Percentiles rank a stretch among this genome's conserved stretches.
Conservation (phyloP, 2,329 filamentous ascomycete genomes). For the Neonectria magnoliae region DNA sequence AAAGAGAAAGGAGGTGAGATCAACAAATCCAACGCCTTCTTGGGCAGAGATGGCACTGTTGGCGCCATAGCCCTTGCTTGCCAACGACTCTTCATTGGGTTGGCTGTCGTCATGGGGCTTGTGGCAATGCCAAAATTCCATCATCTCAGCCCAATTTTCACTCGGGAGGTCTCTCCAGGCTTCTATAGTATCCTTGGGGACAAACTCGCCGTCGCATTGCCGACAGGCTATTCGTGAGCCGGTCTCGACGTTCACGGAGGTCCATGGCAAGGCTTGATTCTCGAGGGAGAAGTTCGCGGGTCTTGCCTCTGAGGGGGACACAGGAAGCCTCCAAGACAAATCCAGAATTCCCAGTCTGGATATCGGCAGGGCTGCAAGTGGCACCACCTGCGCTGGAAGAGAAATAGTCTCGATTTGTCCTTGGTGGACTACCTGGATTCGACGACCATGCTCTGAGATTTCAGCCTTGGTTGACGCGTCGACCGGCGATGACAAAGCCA, state of each 20-base stretch:
- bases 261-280: constrained; percentile 63
- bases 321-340: constrained; percentile 66
- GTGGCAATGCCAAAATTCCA: constrained; percentile 99
- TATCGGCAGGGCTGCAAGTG: constrained; percentile 51
- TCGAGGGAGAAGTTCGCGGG: constrained; percentile 44
- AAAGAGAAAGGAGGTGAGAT: constrained; percentile 81
- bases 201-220: constrained; percentile 50
- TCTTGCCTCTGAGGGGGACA: constrained; percentile 41
- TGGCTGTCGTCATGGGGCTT: constrained; percentile 75
- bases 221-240: constrained; percentile 56
- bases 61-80: constrained; percentile 83
- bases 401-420: constrained; percentile 47
- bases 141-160: constrained; percentile 99
- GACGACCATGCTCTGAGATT: constrained; percentile 56
- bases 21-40: constrained; percentile 78
- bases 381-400: constrained; percentile 56
- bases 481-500: constrained; percentile 57
- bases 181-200: constrained; percentile 52
- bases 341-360: constrained; percentile 44
- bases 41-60: constrained; percentile 76
- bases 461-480: constrained; percentile 55
- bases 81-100: constrained; percentile 59
- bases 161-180: constrained; percentile 94
- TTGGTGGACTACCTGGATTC: constrained; percentile 60
- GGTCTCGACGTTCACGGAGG: constrained; percentile 58